Evolutionary conservation across 768 basidiomycete species (phyloP).

Genomic region (Rubroboletus pulcherrimus): DNA sequence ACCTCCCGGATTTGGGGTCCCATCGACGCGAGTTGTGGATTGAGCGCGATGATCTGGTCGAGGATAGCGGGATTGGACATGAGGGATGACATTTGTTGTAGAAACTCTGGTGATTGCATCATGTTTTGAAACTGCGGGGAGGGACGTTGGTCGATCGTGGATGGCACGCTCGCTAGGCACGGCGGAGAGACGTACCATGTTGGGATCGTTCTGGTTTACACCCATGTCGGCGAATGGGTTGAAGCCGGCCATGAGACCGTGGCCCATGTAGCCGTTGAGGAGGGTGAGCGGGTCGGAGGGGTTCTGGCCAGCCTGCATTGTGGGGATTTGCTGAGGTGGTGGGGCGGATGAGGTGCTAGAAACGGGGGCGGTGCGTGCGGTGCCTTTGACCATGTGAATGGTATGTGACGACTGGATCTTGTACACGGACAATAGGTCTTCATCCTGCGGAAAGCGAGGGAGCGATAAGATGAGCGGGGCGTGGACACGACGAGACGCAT

Average conservation of each 20-base stretch:
- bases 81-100: conserved; percentile 82
- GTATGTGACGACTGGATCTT: conserved; percentile 90
- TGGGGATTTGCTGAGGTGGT: conserved; percentile 50
- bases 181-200: conserved; percentile 60
- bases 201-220: conserved; percentile 87
- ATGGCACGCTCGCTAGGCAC: not conserved
- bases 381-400: conserved; percentile 92
- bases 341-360: conserved; percentile 41
- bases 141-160: not conserved
- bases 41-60: conserved; percentile 79
- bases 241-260: conserved; percentile 76
- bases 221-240: conserved; percentile 95
- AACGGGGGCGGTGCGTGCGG: conserved; percentile 40
- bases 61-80: conserved; percentile 88
- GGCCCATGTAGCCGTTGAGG: conserved; percentile 73
- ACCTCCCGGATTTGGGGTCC: conserved; percentile 76
- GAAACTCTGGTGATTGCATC: conserved; percentile 81
- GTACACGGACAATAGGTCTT: conserved; percentile 77
- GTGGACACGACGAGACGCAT: not conserved
- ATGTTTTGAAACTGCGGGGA: conserved; percentile 65
- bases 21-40: conserved; percentile 74
- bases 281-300: conserved; percentile 81
- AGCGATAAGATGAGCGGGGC: conserved; percentile 5
- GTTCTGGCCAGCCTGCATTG: conserved; percentile 91
- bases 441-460: conserved; percentile 50